Percentiles rank a stretch among this genome's conserved stretches.
These are phyloP conservation scores for Lactarius hengduanensis DNA, from an alignment of 768 basidiomycete genomes.

Conservation along the genomic window DNA sequence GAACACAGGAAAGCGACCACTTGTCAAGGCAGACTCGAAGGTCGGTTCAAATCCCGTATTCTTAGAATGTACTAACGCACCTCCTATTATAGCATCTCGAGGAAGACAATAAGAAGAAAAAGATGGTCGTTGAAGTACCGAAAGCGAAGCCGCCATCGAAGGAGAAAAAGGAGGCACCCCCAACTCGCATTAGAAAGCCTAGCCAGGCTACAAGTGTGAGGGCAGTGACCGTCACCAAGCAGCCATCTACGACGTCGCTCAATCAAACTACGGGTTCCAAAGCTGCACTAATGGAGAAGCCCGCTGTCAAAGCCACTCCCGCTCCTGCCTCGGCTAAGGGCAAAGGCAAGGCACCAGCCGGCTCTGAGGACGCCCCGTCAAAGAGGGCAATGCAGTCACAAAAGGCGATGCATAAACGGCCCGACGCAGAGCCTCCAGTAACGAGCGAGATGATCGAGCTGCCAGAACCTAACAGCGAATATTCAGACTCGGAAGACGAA, in stretches of 20 bases:
- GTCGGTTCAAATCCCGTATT: conserved; percentile 34
- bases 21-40: conserved; percentile 60
- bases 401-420: conserved; percentile 50
- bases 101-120: conserved; percentile 73
- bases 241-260: conserved; percentile 20
- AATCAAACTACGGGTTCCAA: conserved; percentile 25
- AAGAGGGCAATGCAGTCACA: conserved; percentile 62
- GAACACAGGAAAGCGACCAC: conserved; percentile 62
- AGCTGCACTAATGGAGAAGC: conserved; percentile 32
- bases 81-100: conserved; percentile 42
- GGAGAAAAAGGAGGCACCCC: conserved; percentile 40
- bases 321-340: conserved; percentile 42
- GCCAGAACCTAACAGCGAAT: conserved; percentile 95
- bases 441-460: conserved; percentile 84
- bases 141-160: conserved; percentile 56
- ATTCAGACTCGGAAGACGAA: conserved; percentile 95
- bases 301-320: conserved; percentile 40
- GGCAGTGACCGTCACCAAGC: conserved; percentile 30
- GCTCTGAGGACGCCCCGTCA: conserved; percentile 47
- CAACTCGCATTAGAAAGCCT: conserved; percentile 37
- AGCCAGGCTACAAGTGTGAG: conserved; percentile 31
- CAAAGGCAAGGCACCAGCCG: conserved; percentile 54
- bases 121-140: conserved; percentile 45
- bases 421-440: conserved; percentile 43
- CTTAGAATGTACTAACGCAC: neutral